Evolutionary conservation across 2,329 filamentous ascomycete species (phyloP).

Genomic region (Fusarium chuoi): DNA sequence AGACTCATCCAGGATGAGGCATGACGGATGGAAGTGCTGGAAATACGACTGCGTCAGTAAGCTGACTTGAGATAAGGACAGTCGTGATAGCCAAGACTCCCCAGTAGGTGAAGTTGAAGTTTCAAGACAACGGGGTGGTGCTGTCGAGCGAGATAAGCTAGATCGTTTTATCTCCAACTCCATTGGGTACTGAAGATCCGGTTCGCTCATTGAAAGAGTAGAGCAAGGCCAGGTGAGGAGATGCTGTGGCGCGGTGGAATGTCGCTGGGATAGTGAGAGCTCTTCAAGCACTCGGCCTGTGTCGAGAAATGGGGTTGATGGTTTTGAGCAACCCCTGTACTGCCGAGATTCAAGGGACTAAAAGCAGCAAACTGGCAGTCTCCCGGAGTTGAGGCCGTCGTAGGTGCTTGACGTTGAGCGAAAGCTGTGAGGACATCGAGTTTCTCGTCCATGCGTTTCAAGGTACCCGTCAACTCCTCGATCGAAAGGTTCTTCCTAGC

Average conservation of each 20-base stretch:
- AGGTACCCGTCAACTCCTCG: not conserved
- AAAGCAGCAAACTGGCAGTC: not conserved
- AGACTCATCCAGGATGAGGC: conserved; percentile 17
- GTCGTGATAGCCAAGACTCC: conserved; percentile 14
- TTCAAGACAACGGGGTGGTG: not conserved
- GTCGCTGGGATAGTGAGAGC: conserved; percentile 13
- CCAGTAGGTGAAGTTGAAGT: not conserved
- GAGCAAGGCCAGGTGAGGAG: conserved; percentile 29
- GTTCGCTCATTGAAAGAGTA: conserved; percentile 1
- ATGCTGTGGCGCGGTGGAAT: conserved; percentile 24
- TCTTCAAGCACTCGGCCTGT: conserved; percentile 10
- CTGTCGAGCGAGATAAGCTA: not conserved
- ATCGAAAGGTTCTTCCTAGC: conserved; percentile 11
- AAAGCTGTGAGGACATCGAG: conserved; percentile 1
- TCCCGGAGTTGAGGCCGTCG: not conserved
- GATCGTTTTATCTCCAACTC: conserved; percentile 20
- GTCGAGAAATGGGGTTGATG: not conserved
- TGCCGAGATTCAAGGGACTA: not conserved
- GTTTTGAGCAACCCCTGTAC: not conserved
- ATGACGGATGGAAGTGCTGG: conserved; percentile 22
- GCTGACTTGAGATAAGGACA: conserved; percentile 14
- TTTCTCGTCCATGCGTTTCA: conserved; percentile 28
- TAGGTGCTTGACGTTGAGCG: not conserved
- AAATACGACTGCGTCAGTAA: conserved; percentile 20
- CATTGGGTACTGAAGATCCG: conserved; percentile 19